Evolutionary conservation across 139 green algal species (phyloP).

Genomic region (Pseudopediastrum boryanum): DNA sequence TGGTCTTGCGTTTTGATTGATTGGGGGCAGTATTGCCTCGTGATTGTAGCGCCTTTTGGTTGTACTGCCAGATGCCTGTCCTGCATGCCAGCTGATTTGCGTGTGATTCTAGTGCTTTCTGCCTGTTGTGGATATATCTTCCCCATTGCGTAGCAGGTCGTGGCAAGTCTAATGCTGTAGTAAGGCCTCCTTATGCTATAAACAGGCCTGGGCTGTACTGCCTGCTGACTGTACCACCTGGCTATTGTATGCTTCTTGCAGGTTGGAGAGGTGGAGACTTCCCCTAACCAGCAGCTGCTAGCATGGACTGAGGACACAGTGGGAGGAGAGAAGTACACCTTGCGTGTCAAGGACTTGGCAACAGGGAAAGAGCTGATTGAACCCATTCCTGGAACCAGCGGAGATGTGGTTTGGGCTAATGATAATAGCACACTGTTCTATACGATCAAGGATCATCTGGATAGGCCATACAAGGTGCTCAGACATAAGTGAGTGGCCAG

Average conservation of each 20-base stretch:
- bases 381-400: constrained; percentile 62
- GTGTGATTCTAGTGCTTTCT: no score
- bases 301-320: constrained; percentile 78
- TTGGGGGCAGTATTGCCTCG: no score
- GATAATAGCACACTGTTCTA: constrained; percentile 59
- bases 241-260: constrained; percentile 22
- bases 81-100: no score
- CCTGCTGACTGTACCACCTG: no score
- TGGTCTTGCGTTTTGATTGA: no score
- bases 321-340: constrained; percentile 83
- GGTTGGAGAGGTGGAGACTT: constrained; percentile 44
- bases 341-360: constrained; percentile 77
- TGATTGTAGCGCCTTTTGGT: no score
- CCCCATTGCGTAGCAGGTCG: no score
- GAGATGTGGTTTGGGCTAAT: constrained; percentile 67
- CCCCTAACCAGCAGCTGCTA: constrained; percentile 72
- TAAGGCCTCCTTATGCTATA: no score
- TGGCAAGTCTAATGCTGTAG: no score
- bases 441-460: constrained; percentile 74
- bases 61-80: no score
- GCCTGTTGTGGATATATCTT: no score
- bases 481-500: constrained; percentile 30
- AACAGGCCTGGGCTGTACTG: no score
- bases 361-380: constrained; percentile 60
- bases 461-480: constrained; percentile 64